Evolutionary conservation across 2,329 filamentous ascomycete genomes (phyloP).

Genomic region (Talaromyces sp.): DNA sequence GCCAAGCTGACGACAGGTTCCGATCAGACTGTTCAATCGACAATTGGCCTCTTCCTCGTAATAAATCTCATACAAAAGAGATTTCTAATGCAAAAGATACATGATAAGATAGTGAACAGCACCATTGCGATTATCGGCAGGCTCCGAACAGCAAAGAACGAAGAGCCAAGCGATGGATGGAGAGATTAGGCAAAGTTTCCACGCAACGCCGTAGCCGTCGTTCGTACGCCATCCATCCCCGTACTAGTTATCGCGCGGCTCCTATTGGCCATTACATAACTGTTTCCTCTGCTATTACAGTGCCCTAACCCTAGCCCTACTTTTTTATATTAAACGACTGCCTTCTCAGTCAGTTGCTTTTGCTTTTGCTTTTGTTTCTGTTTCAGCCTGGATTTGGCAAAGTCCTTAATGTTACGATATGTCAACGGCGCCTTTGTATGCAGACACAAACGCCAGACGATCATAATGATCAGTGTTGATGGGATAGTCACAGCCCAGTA

Average conservation of each 20-base stretch:
- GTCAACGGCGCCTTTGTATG: constrained; percentile 10
- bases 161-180: constrained; percentile 3
- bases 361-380: background rate
- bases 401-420: background rate
- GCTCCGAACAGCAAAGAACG: background rate
- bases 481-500: constrained; percentile 16
- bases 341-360: background rate
- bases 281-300: background rate
- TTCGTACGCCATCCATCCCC: background rate
- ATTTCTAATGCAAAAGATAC: constrained; percentile 7
- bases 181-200: background rate
- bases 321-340: background rate
- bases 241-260: background rate
- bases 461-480: constrained; percentile 11
- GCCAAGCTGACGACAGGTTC: background rate
- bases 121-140: background rate
- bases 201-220: background rate
- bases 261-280: background rate
- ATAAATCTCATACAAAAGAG: constrained; percentile 5
- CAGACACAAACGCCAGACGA: constrained; percentile 12
- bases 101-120: constrained; percentile 3
- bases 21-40: background rate
- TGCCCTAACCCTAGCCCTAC: background rate
- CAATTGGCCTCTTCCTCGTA: background rate
- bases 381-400: background rate